Evolutionary conservation across 2,329 filamentous ascomycete genomes (phyloP), one percentile per base, ranked within the genome.

Genomic region (Aspergillus clavatus): DNA sequence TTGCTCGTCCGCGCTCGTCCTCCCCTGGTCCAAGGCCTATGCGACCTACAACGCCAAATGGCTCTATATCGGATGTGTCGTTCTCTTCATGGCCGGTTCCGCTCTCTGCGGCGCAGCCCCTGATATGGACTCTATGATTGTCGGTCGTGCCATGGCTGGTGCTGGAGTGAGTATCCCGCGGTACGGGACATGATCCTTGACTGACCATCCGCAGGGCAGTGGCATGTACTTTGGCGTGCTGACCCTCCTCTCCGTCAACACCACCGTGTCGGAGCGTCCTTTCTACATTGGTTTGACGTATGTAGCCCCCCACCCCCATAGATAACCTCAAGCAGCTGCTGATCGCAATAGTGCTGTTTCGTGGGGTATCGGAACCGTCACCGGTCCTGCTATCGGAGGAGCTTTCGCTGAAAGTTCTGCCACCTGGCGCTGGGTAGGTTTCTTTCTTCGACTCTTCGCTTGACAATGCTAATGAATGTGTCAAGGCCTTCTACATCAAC

Each of bases 401-500:
- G 51, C 45, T 8, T 56, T 57, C 11, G 42, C 44, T 1, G 49
- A 51, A 10, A 49, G 42, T 21, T 44, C 51, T 10, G 52, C 48
- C 3, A 36, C 31, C 6, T 69, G 65, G 66, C 56, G 61, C 29
- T 69, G 64, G 26, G 26, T 27, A 27, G 8, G 26, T 27, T 27
- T 27, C 8, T 27, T 10, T 27, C 26, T 27, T 8, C 26, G 8
- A 27, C 8, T 12, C 8, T 27, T 27, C 26, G 12, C 8, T 27
- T 12, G n/a, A n/a, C n/a, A n/a, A n/a, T n/a, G n/a, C n/a, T n/a
- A n/a, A n/a, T n/a, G n/a, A n/a, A n/a, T n/a, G n/a, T n/a, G n/a
- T n/a, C n/a, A n/a, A 27, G 66, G 68, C 67, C 0, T 77, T 78
- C 53, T 83, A 83, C 53, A 74, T 82, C 63, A 82, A 82, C 52